Base-by-base conservation (phyloP, 2,329 filamentous ascomycete species). In the Phaeosphaeriaceae sp. region DNA sequence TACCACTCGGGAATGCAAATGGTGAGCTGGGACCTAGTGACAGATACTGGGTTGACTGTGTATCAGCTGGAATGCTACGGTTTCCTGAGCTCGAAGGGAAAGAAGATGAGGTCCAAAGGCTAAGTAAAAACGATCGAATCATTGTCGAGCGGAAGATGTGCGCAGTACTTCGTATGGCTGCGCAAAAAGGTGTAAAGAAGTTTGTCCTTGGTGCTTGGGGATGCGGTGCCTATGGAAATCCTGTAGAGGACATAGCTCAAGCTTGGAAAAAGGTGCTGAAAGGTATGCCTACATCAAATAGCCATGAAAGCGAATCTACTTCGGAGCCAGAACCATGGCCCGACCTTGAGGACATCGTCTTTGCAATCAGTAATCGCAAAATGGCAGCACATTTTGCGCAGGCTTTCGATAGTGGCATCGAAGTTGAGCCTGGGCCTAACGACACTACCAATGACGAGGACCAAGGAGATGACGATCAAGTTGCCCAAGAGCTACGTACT, bases 121-220 rank as follows among this genome's bases (percentile, higher is more conserved):
- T 67, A n/a, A 28, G 50, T 2, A 59, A 74, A 35, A 78, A 72
- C 36, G 83, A 87, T 47, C 73, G 80, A 1, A 81, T 83, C 32
- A 53, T 81, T 7, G 78, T 78, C 0, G 58, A 77, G 20, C 68
- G 70, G 6, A 87, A 87, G 69, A 87, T 88, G 78, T 75, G 76
- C 20, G 77, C 76, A 5, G 83, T 86, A 1, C 61, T 87, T 66
- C 75, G 83, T 1, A 79, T 87, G 4, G 58, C 53, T 4, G 74
- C 77, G 2, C 66, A 74, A 7, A 61, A 70, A 48, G 79, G 80
- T 0, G 74, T 75, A 3, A 74, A 70, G 30, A 78, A 73, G 46
- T 58, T 87, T 0, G 81, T 88, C 0, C 72, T 87, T 0, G 85
- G 85, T 0, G 84, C 85, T 0, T 87, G 84, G 83, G 85, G 85